A percentile compares a stretch with the other conserved stretches of the same genome.
These are phyloP conservation scores for Kalmanozyma brasiliensis DNA, from an alignment of 1,284 basidiomycete species.

Conservation along the genomic window DNA sequence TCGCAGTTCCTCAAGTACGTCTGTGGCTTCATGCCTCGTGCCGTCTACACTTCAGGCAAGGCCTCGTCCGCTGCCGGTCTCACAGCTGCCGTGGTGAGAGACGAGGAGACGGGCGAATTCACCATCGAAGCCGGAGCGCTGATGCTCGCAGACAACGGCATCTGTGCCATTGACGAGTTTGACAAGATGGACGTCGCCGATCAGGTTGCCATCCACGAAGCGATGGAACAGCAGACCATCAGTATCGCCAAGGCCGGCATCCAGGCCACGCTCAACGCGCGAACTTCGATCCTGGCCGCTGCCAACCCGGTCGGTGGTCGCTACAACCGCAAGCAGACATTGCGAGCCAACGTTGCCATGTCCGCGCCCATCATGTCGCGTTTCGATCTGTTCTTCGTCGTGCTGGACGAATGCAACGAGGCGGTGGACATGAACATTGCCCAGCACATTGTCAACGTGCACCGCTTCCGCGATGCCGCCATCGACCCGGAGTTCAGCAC, in stretches of 20 bases:
- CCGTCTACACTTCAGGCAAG: slow-evolving; percentile 98
- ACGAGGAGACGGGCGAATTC: slow-evolving; percentile 98
- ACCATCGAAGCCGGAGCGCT: slow-evolving; percentile 95
- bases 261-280: slow-evolving; percentile 96
- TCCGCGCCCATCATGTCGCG: slow-evolving; percentile 99
- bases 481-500: slow-evolving; percentile 97
- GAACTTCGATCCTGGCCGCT: slow-evolving; percentile 96
- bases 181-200: slow-evolving; percentile 99
- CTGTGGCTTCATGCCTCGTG: slow-evolving; percentile 97
- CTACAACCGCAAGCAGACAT: slow-evolving; percentile 93
- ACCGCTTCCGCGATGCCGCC: slow-evolving; percentile 92
- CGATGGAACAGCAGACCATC: slow-evolving; percentile 99
- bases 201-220: slow-evolving; percentile 99
- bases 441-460: slow-evolving; percentile 96
- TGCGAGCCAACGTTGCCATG: slow-evolving; percentile 97
- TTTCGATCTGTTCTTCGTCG: slow-evolving; percentile 98
- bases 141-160: slow-evolving; percentile 99
- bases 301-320: slow-evolving; percentile 96
- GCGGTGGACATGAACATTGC: slow-evolving; percentile 92
- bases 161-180: slow-evolving; percentile 99
- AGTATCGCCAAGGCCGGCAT: slow-evolving; percentile 99
- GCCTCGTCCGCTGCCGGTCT: slow-evolving; percentile 98
- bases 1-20: slow-evolving; percentile 99
- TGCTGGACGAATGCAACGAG: slow-evolving; percentile 96
- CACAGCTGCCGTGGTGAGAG: slow-evolving; percentile 96